phyloP scores from a whole-genome alignment of 371 early-diverging fungal genomes.

The Rhizopus delemar region DNA sequence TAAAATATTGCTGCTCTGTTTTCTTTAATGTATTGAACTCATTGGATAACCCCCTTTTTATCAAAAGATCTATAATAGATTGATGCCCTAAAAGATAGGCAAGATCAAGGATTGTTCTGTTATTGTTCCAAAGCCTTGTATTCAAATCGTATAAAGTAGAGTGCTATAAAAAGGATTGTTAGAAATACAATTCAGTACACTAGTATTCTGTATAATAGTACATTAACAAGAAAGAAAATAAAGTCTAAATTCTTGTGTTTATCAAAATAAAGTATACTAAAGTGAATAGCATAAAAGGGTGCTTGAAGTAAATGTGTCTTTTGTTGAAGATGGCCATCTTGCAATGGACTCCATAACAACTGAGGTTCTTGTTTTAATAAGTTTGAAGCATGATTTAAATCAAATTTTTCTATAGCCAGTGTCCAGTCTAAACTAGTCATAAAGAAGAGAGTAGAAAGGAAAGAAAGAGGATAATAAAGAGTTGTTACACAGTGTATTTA shows the following conservation, averaged over 20 bases:
- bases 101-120: slow-evolving; percentile 30
- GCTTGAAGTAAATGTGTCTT: slow-evolving; percentile 13
- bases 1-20: slow-evolving; percentile 20
- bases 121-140: slow-evolving; percentile 33
- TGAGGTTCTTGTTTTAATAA: slow-evolving; percentile 29
- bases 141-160: slow-evolving; percentile 33
- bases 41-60: slow-evolving; percentile 24
- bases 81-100: slow-evolving; percentile 21
- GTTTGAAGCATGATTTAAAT: slow-evolving; percentile 21
- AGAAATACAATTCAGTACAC: no score
- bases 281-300: slow-evolving; percentile 29
- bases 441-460: no score
- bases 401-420: slow-evolving; percentile 28
- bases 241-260: slow-evolving; percentile 7
- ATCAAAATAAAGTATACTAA: slow-evolving; percentile 14
- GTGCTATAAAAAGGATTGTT: slow-evolving; percentile 13
- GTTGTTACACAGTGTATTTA: background rate
- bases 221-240: slow-evolving; percentile 30
- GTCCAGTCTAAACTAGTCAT: slow-evolving; percentile 27
- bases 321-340: slow-evolving; percentile 21
- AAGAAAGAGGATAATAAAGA: no score
- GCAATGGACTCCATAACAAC: slow-evolving; percentile 36
- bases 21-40: background rate
- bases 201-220: slow-evolving; percentile 1
- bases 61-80: slow-evolving; percentile 9